Evolutionary conservation across 2,329 filamentous ascomycete species (phyloP), one percentile per base, ranked within the genome.

Genomic region (Penicillium psychrosexuale): DNA sequence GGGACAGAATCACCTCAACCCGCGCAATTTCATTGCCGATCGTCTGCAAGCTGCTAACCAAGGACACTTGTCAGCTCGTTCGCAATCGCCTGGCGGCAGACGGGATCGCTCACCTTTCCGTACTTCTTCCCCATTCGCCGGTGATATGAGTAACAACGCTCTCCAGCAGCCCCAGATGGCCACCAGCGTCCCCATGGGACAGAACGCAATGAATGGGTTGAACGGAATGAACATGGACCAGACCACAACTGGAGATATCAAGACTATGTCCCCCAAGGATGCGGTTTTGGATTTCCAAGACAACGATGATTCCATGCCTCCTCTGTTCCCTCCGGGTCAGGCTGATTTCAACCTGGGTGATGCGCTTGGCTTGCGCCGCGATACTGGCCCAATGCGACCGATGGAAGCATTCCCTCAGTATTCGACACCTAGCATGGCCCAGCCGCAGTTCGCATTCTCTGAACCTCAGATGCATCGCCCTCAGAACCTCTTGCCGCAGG

Each of bases 181-280:
- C 1, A 70, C 70, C n/a, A 70, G 69, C 34, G 62, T 72, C n/a
- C 69, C 71, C 9, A 65, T 70, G 53, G 30, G 61, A 31, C 66
- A 69, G 37, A 63, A 61, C 45, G 62, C 67, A 50, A 77, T 71
- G 59, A 61, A 48, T 8, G 17, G 55, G n/a, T 57, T 70, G 51
- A 56, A 61, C 24, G 47, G 62, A 46, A 50, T 76, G 40, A 63
- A 74, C 15, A 33, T 42, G 30, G 33, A 28, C 47, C 63, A 71
- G 58, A 63, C 69, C 36, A 50, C 27, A 33, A 33, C 52, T 30
- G 47, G 47, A 33, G 69, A 87, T n/a, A 81, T 84, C 1, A 90
- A 90, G 73, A 96, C 93, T 0, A 96, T 99, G 44, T 97, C 93
- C 1, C 94, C 93, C 24, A 95, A 96, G 75, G 93, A 97, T 66